These are phyloP conservation scores for Macrophomina pseudophaseolina DNA, from an alignment of 2,329 filamentous ascomycete species.

Conservation along the genomic window DNA sequence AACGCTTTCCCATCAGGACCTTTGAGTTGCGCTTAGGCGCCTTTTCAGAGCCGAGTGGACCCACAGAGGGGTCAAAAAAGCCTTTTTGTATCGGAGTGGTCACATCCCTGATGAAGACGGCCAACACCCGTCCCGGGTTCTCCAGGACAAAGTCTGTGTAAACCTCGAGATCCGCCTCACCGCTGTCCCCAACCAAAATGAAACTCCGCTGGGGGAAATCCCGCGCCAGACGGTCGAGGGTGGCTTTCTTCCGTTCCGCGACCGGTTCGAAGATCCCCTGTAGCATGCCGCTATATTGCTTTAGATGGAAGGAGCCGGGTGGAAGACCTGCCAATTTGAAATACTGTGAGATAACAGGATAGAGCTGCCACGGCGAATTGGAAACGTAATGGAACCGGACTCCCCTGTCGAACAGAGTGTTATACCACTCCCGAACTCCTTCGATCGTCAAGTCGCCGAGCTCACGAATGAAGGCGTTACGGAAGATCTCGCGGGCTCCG, in stretches of 20 bases:
- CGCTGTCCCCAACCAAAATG: slow-evolving; percentile 91
- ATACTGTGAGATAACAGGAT: slow-evolving; percentile 83
- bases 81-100: slow-evolving; percentile 75
- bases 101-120: slow-evolving; percentile 93
- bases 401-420: slow-evolving; percentile 73
- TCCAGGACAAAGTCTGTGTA: slow-evolving; percentile 91
- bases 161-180: slow-evolving; percentile 94
- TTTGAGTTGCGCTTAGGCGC: slow-evolving; percentile 32
- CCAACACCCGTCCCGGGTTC: slow-evolving; percentile 81
- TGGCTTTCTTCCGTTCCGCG: slow-evolving; percentile 89
- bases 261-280: slow-evolving; percentile 98
- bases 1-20: slow-evolving; percentile 25
- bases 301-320: slow-evolving; percentile 88
- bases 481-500: slow-evolving; percentile 91
- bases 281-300: slow-evolving; percentile 95
- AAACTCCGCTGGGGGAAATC: slow-evolving; percentile 93
- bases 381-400: slow-evolving; percentile 96
- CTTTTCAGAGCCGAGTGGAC: slow-evolving; percentile 40
- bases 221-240: slow-evolving; percentile 79
- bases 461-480: slow-evolving; percentile 92
- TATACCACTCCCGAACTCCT: slow-evolving; percentile 91
- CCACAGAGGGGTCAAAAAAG: slow-evolving; percentile 75
- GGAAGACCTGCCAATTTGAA: slow-evolving; percentile 82
- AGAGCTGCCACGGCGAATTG: slow-evolving; percentile 99
- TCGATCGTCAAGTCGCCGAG: slow-evolving; percentile 80